Percentiles rank a stretch among this genome's conserved stretches.
These are phyloP conservation scores for Aureobasidium musti DNA, from an alignment of 2,329 filamentous ascomycete species.

Conservation along the genomic window DNA sequence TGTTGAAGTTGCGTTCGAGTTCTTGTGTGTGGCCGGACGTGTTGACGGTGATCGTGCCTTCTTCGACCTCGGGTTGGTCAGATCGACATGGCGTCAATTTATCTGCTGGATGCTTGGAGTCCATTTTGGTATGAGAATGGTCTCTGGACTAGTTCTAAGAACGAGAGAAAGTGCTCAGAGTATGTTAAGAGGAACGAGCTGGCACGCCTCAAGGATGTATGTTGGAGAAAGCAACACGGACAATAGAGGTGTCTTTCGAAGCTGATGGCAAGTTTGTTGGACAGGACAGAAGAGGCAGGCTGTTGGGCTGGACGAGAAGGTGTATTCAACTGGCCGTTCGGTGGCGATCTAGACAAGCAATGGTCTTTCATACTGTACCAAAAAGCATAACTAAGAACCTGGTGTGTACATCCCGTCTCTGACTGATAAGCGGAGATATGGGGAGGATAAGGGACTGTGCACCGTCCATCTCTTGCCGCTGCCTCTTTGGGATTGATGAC, in stretches of 20 bases:
- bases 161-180: background rate
- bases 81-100: conserved; percentile 11
- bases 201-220: background rate
- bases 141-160: background rate
- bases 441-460: conserved; percentile 4
- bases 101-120: conserved; percentile 7
- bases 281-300: background rate
- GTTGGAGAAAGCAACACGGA: background rate
- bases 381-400: conserved; percentile 18
- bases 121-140: background rate
- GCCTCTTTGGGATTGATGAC: background rate
- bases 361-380: conserved; percentile 2
- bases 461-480: conserved; percentile 18
- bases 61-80: conserved; percentile 15
- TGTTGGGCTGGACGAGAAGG: conserved; percentile 1
- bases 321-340: background rate
- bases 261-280: background rate
- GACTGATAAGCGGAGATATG: conserved; percentile 28
- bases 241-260: background rate
- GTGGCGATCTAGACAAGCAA: conserved; percentile 17
- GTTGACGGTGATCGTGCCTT: conserved; percentile 43
- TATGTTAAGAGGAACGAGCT: background rate
- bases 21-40: conserved; percentile 56
- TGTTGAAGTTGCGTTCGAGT: conserved; percentile 53
- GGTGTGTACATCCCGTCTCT: conserved; percentile 9